phyloP scores from a whole-genome alignment of 768 basidiomycete species.

The Suillus occidentalis region DNA sequence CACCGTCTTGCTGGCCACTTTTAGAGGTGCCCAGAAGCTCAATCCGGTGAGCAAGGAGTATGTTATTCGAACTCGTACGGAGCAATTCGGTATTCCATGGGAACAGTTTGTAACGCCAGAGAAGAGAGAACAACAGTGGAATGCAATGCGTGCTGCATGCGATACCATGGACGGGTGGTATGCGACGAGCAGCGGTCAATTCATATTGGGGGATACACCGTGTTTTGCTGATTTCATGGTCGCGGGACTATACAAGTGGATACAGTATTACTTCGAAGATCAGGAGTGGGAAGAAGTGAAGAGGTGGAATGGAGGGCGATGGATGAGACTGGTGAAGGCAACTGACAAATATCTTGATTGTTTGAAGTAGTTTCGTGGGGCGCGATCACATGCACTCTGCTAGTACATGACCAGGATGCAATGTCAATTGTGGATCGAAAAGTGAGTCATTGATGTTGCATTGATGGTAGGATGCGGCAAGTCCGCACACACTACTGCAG shows the following conservation, averaged over 20 bases:
- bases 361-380: conserved; percentile 1
- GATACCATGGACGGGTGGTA: conserved; percentile 20
- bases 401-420: background rate
- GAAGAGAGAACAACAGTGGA: conserved; percentile 35
- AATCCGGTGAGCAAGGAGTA: conserved; percentile 35
- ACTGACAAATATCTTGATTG: conserved; percentile 18
- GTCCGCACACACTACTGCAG: background rate
- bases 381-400: background rate
- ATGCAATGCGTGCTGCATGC: conserved; percentile 34
- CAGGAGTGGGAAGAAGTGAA: conserved; percentile 12
- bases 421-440: background rate
- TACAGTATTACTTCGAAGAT: conserved; percentile 10
- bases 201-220: conserved; percentile 17
- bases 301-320: conserved; percentile 13
- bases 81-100: conserved; percentile 37
- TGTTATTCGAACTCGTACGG: conserved; percentile 39
- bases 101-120: conserved; percentile 30
- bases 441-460: conserved; percentile 23
- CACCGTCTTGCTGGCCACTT: conserved; percentile 20
- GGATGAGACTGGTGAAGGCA: conserved; percentile 16
- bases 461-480: background rate
- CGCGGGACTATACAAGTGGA: conserved; percentile 20
- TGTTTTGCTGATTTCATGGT: conserved; percentile 22
- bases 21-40: conserved; percentile 28
- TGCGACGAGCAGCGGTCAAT: background rate